Evolutionary conservation across 2,329 filamentous ascomycete species (phyloP), one percentile per base, ranked within the genome.

Genomic region (Achaetomium macrosporum): DNA sequence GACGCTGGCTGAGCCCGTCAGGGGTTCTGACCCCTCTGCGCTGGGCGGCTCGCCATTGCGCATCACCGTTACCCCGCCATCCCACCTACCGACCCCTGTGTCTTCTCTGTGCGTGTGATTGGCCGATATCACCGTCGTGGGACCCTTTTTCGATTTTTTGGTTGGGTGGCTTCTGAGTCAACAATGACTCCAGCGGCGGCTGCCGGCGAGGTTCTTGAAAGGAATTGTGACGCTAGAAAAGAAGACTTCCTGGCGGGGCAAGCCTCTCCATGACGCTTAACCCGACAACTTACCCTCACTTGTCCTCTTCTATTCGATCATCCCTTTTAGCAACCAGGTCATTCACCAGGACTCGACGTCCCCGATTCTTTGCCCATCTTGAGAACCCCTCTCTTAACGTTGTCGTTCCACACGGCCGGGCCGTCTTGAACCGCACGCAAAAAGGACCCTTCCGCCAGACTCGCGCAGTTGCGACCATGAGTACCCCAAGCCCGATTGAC

Each of bases 401-500:
- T 47, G 29, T n/a, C 15, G 15, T n/a, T 16, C 10, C 50, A 53
- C 47, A 42, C 56, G 54, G 57, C 57, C 45, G 54, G 45, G 47
- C 50, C 55, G 49, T 56, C 48, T 17, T 42, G 47, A 40, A 37
- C 44, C 50, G 30, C 47, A 54, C 53, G 13, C 46, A 55, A n/a
- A 41, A 15, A 12, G 11, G 53, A 35, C 47, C 19, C 51, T 44
- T 41, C 42, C 40, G 16, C 42, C 56, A 50, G 35, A 42, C 50
- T 41, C 57, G 55, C 49, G 35, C 44, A 44, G 36, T 54, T 53
- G 37, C 41, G 29, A 62, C 56, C 49, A 66, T 66, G 62, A 59
- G 57, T 42, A 49, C 63, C 20, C 52, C 57, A 10, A 45, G 59
- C 31, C 56, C 59, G 31, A 62, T 68, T 47, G 65, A 69, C 47